These are phyloP conservation scores for Ascochyta fabae DNA, from an alignment of 2,329 filamentous ascomycete species.

Conservation along the genomic window DNA sequence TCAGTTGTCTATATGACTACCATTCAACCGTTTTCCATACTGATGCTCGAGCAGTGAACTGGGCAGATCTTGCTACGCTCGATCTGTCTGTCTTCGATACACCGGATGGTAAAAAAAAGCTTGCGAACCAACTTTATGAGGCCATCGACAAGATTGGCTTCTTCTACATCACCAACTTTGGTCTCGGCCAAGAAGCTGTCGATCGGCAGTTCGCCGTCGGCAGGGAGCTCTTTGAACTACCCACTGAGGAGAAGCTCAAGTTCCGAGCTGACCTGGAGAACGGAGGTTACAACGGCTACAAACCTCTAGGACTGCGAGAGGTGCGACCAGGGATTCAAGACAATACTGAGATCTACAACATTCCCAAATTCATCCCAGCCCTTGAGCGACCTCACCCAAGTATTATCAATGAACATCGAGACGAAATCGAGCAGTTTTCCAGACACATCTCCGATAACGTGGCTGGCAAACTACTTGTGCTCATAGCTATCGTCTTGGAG, in stretches of 20 bases:
- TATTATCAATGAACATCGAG: conserved; percentile 47
- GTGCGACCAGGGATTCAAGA: conserved; percentile 53
- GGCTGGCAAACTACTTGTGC: conserved; percentile 59
- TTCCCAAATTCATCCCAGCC: conserved; percentile 66
- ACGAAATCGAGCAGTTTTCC: conserved; percentile 62
- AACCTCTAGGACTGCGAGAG: conserved; percentile 25
- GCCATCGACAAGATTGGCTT: conserved; percentile 49
- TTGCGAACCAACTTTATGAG: conserved; percentile 62
- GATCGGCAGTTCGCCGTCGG: conserved; percentile 27
- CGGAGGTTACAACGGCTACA: conserved; percentile 57
- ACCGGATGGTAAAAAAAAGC: conserved; percentile 60
- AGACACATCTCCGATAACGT: conserved; percentile 29
- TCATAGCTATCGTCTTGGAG: conserved; percentile 64
- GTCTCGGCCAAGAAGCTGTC: conserved; percentile 21
- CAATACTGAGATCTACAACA: conserved; percentile 65
- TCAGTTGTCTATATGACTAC: not conserved
- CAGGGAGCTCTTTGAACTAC: conserved; percentile 20
- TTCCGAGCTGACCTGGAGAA: conserved; percentile 22
- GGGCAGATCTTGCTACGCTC: conserved; percentile 23
- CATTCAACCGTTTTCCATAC: not conserved
- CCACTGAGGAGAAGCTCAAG: conserved; percentile 21
- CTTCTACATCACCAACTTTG: conserved; percentile 28
- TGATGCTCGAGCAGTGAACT: conserved; percentile 1
- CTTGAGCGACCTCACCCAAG: conserved; percentile 50
- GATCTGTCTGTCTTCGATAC: conserved; percentile 60